Evolutionary conservation across 495 filamentous ascomycete genomes (phyloP).

Genomic region (Penicillium cataractarum): DNA sequence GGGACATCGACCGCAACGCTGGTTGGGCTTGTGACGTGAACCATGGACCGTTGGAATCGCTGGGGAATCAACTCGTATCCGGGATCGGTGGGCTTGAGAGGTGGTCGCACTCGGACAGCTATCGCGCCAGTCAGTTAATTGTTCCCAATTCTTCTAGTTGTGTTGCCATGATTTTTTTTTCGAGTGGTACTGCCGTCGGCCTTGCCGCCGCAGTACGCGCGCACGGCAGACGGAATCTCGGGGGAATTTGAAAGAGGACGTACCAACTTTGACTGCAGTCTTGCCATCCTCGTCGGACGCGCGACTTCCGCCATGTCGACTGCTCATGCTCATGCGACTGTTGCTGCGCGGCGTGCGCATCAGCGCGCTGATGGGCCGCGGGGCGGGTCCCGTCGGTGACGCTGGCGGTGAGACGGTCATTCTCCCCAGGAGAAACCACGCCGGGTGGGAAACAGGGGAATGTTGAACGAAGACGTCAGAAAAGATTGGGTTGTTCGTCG

Average conservation of each 20-base stretch:
- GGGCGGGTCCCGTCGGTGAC: slow-evolving; percentile 59
- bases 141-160: background rate
- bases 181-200: background rate
- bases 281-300: slow-evolving; percentile 92
- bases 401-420: slow-evolving; percentile 63
- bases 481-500: background rate
- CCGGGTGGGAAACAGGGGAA: slow-evolving; percentile 26
- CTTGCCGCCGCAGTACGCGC: slow-evolving; percentile 15
- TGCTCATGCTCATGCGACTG: slow-evolving; percentile 88
- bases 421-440: slow-evolving; percentile 29
- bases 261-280: slow-evolving; percentile 99
- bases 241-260: slow-evolving; percentile 36
- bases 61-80: slow-evolving; percentile 94
- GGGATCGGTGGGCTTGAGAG: slow-evolving; percentile 80
- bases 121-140: slow-evolving; percentile 18
- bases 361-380: slow-evolving; percentile 84
- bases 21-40: slow-evolving; percentile 82
- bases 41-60: slow-evolving; percentile 91
- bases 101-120: slow-evolving; percentile 95
- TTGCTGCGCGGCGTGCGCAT: slow-evolving; percentile 79
- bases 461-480: slow-evolving; percentile 17
- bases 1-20: slow-evolving; percentile 86
- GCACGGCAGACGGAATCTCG: slow-evolving; percentile 12
- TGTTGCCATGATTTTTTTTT: background rate
- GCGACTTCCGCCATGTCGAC: slow-evolving; percentile 79